These are phyloP conservation scores for Blastobotrys ciferrii DNA, from an alignment of 1,139 yeast genomes.

Conservation along the genomic window DNA sequence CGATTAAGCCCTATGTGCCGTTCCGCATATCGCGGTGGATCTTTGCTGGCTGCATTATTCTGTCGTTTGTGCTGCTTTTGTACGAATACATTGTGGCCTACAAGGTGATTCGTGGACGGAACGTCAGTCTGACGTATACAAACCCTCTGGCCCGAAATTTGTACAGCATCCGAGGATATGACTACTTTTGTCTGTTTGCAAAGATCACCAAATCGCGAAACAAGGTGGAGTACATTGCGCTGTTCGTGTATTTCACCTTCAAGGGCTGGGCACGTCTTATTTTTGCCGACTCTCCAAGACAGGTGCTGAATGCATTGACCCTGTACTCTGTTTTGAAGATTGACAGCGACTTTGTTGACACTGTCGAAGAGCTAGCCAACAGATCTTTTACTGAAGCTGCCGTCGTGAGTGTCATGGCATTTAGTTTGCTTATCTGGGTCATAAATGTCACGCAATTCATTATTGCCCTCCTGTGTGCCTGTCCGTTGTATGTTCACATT, in stretches of 20 bases:
- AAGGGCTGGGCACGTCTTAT: slow-evolving; percentile 62
- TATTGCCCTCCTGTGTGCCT: slow-evolving; percentile 53
- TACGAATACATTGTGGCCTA: slow-evolving; percentile 63
- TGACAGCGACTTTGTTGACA: slow-evolving; percentile 47
- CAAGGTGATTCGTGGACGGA: slow-evolving; percentile 55
- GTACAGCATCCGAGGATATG: slow-evolving; percentile 57
- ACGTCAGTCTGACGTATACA: slow-evolving; percentile 70
- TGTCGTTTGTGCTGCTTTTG: slow-evolving; percentile 58
- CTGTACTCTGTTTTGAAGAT: slow-evolving; percentile 52
- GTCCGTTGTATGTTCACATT: slow-evolving; percentile 55
- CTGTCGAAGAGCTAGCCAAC: slow-evolving; percentile 58
- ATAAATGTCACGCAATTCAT: slow-evolving; percentile 61
- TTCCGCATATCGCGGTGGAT: slow-evolving; percentile 73
- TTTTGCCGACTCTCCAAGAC: slow-evolving; percentile 87
- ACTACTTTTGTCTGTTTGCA: slow-evolving; percentile 70
- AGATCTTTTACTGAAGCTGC: slow-evolving; percentile 65
- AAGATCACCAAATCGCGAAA: slow-evolving; percentile 62
- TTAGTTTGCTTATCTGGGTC: slow-evolving; percentile 74
- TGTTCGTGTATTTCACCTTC: slow-evolving; percentile 65
- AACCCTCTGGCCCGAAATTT: slow-evolving; percentile 59
- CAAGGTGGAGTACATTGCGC: slow-evolving; percentile 64
- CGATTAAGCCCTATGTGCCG: slow-evolving; percentile 54
- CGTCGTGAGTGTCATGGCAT: slow-evolving; percentile 68
- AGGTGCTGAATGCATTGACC: slow-evolving; percentile 76
- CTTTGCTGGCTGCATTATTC: slow-evolving; percentile 80